Evolutionary conservation across 352 stramenopile genomes (phyloP), one percentile per base, ranked within the genome.

Genomic region (Pythium sp.): DNA sequence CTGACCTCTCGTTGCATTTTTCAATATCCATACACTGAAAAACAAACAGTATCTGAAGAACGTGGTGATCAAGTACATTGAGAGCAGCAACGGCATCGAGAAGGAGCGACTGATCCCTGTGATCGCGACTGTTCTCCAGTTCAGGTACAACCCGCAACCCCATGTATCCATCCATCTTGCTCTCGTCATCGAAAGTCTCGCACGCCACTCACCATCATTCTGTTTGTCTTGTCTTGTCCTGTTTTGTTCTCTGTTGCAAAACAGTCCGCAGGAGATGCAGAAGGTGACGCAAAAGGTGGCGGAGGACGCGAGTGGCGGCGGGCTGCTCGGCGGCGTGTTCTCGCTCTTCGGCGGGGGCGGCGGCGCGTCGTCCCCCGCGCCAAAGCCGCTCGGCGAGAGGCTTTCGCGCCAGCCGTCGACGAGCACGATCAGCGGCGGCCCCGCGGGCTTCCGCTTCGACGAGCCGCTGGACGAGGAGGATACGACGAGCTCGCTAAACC

Each of bases 51-150:
- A 95, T 64, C 59, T 95, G 43, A 93, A 92, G 67, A 95, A 95
- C 36, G 80, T 95, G 9, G 74, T 95, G 47, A 84, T 95, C 67
- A 95, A 95, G 77, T 95, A 91, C 77, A 88, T 95, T 28, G 75
- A 81, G 60, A 92, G 81, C 58, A 80, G 87, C 74, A 89, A 91
- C 24, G 68, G 80, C 22, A 86, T 72, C 38, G 85, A 95, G 55
- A 91, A 90, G 67, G 81, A 91, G 49, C 81, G 80, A n/a, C 71
- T 95, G 41, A 87, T 95, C 54, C 87, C 87, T 6, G 87, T 95
- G 28, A 88, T 95, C 65, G 74, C 82, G 4, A 91, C 84, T 0
- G 62, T 95, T 15, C 72, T 95, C 63, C 78, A 82, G 41, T 93
- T 95, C 67, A 86, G 70, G 76, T 26, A 12, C 22, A 9, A 26